These are phyloP conservation scores for Hyphopichia fennica DNA, from an alignment of 1,139 yeast species.

Conservation along the genomic window DNA sequence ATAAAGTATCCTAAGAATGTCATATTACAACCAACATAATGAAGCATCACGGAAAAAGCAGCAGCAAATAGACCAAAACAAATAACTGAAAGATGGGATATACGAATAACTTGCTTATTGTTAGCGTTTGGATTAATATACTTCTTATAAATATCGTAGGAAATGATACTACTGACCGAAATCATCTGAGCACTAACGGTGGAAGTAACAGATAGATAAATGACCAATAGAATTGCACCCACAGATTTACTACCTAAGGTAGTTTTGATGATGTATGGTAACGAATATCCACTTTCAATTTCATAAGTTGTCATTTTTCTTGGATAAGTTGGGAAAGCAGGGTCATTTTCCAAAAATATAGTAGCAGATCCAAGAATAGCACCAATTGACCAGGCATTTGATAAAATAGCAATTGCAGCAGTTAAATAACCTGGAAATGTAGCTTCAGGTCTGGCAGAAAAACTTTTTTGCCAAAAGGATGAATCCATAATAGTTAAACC, in stretches of 20 bases:
- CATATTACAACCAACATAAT: conserved; percentile 30
- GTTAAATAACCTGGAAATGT: conserved; percentile 39
- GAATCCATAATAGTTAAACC: conserved; percentile 32
- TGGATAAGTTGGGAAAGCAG: conserved; percentile 31
- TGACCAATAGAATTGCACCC: conserved; percentile 27
- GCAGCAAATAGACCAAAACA: conserved; percentile 30
- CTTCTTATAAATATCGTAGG: conserved; percentile 31
- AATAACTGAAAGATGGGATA: conserved; percentile 28
- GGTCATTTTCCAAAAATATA: conserved; percentile 23
- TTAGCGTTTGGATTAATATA: conserved; percentile 25
- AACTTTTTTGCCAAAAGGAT: conserved; percentile 36
- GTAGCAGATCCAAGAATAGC: conserved; percentile 27
- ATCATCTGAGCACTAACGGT: conserved; percentile 33
- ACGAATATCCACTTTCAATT: conserved; percentile 27
- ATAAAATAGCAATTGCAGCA: conserved; percentile 31
- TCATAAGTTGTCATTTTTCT: conserved; percentile 24
- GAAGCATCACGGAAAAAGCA: conserved; percentile 30
- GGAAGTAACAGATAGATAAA: conserved; percentile 33
- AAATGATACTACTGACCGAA: conserved; percentile 29
- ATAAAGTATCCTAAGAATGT: conserved; percentile 37
- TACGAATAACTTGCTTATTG: conserved; percentile 25
- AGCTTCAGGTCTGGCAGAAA: conserved; percentile 32
- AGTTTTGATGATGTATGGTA: conserved; percentile 28
- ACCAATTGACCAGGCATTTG: conserved; percentile 35
- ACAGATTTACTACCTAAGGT: conserved; percentile 27